Evolutionary conservation across 768 basidiomycete species (phyloP).

Genomic region (Polyporus arcularius): DNA sequence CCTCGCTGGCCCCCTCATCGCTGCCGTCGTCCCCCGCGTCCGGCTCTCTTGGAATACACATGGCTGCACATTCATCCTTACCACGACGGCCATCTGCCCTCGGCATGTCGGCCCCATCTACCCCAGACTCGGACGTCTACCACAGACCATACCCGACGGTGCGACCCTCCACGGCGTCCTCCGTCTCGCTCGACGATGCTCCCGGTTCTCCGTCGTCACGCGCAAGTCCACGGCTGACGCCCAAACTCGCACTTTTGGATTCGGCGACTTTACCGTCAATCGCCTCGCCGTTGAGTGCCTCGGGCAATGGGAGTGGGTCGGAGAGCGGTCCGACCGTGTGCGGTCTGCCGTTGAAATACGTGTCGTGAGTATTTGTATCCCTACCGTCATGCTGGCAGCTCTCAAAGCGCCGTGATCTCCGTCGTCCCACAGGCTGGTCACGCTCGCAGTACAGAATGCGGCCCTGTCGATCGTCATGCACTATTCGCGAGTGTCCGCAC

Average conservation of each 20-base stretch:
- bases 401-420: slow-evolving; percentile 11
- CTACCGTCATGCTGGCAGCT: neutral
- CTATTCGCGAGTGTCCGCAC: slow-evolving; percentile 90
- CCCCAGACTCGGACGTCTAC: slow-evolving; percentile 51
- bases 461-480: slow-evolving; percentile 97
- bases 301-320: slow-evolving; percentile 9
- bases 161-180: slow-evolving; percentile 37
- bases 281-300: slow-evolving; percentile 3
- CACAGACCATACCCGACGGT: slow-evolving; percentile 59
- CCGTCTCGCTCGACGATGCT: slow-evolving; percentile 39
- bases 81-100: slow-evolving; percentile 29
- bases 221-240: slow-evolving; percentile 34
- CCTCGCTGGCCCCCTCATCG: neutral
- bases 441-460: slow-evolving; percentile 93
- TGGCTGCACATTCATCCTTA: slow-evolving; percentile 22
- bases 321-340: slow-evolving; percentile 53
- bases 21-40: neutral
- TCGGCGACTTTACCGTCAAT: slow-evolving; percentile 23
- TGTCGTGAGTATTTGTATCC: slow-evolving; percentile 56
- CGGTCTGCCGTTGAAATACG: slow-evolving; percentile 77
- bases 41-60: slow-evolving; percentile 3
- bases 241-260: slow-evolving; percentile 29
- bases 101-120: slow-evolving; percentile 27
- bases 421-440: slow-evolving; percentile 57
- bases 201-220: slow-evolving; percentile 16